Conservation (phyloP, 495 filamentous ascomycete genomes). For the Xylaria castorea region DNA sequence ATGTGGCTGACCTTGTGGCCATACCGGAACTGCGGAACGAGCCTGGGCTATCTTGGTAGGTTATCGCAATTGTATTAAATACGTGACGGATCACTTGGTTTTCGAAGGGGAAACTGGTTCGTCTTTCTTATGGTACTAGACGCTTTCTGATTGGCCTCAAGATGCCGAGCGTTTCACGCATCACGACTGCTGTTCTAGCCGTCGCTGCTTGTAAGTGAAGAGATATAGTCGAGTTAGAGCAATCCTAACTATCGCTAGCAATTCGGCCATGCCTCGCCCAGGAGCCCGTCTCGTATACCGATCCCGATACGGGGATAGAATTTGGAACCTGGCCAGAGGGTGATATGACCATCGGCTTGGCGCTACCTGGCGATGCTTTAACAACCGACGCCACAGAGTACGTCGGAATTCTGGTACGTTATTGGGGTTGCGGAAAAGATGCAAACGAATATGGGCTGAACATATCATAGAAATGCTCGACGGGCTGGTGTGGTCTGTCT, state of each 20-base stretch:
- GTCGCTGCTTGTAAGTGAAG: constrained; percentile 38
- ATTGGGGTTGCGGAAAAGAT: not conserved
- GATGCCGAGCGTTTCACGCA: constrained; percentile 39
- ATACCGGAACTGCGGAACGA: constrained; percentile 39
- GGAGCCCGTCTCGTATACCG: constrained; percentile 45
- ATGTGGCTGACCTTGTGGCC: constrained; percentile 23
- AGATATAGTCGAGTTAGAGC: not conserved
- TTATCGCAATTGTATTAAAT: constrained; percentile 38
- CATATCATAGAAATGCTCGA: constrained; percentile 39
- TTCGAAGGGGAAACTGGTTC: constrained; percentile 19
- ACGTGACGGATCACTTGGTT: constrained; percentile 30
- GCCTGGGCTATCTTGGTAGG: constrained; percentile 29
- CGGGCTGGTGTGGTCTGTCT: constrained; percentile 65
- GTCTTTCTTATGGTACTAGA: constrained; percentile 38
- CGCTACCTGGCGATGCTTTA: constrained; percentile 59
- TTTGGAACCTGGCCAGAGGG: constrained; percentile 50
- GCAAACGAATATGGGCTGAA: constrained; percentile 16
- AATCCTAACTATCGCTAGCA: constrained; percentile 32
- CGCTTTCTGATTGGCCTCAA: constrained; percentile 39
- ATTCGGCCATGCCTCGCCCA: constrained; percentile 38
- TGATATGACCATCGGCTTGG: constrained; percentile 59
- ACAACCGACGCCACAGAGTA: constrained; percentile 62
- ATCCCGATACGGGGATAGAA: constrained; percentile 49
- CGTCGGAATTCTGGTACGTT: constrained; percentile 60
- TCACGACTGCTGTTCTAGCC: constrained; percentile 42